Conservation (phyloP, 108 stramenopile species). For the Aurantiochytrium sp. region DNA sequence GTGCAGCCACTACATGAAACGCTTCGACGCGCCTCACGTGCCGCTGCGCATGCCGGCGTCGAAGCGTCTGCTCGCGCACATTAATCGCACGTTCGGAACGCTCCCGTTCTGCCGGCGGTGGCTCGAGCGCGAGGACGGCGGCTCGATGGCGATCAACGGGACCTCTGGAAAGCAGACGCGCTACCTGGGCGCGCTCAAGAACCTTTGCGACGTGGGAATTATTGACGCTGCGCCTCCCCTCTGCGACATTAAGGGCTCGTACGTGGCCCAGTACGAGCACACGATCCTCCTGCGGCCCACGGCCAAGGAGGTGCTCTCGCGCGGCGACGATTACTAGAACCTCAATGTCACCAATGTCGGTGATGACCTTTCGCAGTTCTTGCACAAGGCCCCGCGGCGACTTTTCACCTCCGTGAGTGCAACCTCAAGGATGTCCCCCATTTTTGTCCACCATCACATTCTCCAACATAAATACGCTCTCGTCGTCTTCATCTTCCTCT, state of each 20-base stretch:
- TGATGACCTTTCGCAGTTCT: too few relatives aligned
- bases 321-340: constrained; percentile 99
- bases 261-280: constrained; percentile 99
- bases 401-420: too few relatives aligned
- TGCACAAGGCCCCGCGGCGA: too few relatives aligned
- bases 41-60: constrained; percentile 83
- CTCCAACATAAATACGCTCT: too few relatives aligned
- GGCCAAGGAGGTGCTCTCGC: constrained; percentile 90
- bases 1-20: constrained; percentile 98
- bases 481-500: too few relatives aligned
- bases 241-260: constrained; percentile 85
- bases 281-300: constrained; percentile 89
- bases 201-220: constrained; percentile 95
- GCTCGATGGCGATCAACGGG: constrained; percentile 77
- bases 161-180: constrained; percentile 81
- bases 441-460: too few relatives aligned
- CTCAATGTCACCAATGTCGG: too few relatives aligned
- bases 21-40: constrained; percentile 86
- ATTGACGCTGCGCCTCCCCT: constrained; percentile 91
- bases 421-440: too few relatives aligned
- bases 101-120: constrained; percentile 97
- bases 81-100: constrained; percentile 98
- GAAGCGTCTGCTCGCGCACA: constrained; percentile 84
- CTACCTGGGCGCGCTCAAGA: constrained; percentile 94
- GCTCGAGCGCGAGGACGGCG: constrained; percentile 94